Conservation (phyloP, 2,329 filamentous ascomycete species). For the Blastomyces emzantsi region DNA sequence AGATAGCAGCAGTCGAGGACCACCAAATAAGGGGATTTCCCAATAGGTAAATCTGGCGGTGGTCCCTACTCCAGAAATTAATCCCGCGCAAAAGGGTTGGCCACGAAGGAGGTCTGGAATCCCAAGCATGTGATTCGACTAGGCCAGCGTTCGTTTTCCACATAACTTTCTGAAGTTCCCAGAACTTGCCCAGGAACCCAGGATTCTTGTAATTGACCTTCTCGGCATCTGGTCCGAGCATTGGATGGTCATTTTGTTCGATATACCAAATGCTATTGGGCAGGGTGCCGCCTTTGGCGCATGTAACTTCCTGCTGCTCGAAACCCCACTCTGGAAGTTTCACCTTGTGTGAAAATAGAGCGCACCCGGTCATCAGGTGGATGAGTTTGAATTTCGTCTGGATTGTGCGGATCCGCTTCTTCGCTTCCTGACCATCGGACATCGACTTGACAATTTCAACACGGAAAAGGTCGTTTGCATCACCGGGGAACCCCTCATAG, state of each 20-base stretch:
- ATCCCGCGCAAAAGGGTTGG: conserved; percentile 86
- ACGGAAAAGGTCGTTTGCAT: conserved; percentile 93
- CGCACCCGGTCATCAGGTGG: conserved; percentile 94
- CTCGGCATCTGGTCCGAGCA: conserved; percentile 64
- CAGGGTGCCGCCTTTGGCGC: conserved; percentile 78
- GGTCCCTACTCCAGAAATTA: conserved; percentile 96
- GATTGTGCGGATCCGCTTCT: conserved; percentile 81
- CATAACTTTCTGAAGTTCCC: conserved; percentile 96
- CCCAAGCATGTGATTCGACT: conserved; percentile 95
- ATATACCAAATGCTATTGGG: conserved; percentile 98
- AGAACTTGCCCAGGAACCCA: conserved; percentile 96
- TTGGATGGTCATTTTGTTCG: conserved; percentile 79
- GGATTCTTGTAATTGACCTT: conserved; percentile 94
- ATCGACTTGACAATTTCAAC: conserved; percentile 89
- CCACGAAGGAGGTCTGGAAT: conserved; percentile 90
- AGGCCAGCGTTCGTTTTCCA: conserved; percentile 97
- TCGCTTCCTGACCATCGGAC: conserved; percentile 68
- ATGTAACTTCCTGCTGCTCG: conserved; percentile 98
- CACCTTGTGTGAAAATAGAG: conserved; percentile 96
- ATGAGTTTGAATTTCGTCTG: conserved; percentile 94
- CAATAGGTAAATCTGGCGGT: conserved; percentile 92
- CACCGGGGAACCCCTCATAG: conserved; percentile 91
- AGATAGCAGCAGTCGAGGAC: conserved; percentile 69
- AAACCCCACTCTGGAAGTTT: conserved; percentile 98
- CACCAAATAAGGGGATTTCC: conserved; percentile 96